Conservation (phyloP, 2,329 filamentous ascomycete species). For the Botrytis hyacinthi region DNA sequence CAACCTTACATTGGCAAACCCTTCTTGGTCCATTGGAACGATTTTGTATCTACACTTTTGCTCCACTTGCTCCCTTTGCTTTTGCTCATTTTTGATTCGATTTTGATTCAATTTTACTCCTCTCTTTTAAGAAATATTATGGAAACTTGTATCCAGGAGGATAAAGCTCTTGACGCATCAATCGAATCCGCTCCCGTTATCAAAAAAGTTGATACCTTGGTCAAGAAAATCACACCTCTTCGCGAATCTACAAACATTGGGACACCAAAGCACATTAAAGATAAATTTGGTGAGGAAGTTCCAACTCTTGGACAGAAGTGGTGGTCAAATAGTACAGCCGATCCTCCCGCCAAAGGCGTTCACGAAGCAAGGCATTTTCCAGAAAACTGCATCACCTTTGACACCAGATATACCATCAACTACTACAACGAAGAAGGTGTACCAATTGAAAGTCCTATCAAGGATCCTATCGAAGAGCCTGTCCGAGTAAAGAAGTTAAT, state of each 20-base stretch:
- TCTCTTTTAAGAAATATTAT: conserved; percentile 27
- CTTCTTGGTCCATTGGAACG: conserved; percentile 38
- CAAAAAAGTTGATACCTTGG: not conserved
- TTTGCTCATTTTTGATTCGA: conserved; percentile 13
- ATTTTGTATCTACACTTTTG: conserved; percentile 38
- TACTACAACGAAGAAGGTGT: conserved; percentile 7
- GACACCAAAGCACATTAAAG: conserved; percentile 31
- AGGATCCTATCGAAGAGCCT: not conserved
- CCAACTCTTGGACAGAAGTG: not conserved
- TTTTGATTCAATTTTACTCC: conserved; percentile 7
- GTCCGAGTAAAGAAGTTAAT: not conserved
- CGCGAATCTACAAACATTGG: conserved; percentile 26
- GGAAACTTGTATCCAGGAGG: conserved; percentile 26
- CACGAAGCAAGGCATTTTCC: not conserved
- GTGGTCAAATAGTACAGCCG: not conserved
- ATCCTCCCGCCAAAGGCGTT: not conserved
- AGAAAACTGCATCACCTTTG: not conserved
- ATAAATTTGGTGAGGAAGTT: not conserved
- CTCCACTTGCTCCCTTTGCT: conserved; percentile 21
- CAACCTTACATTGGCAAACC: conserved; percentile 23
- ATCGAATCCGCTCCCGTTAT: conserved; percentile 35
- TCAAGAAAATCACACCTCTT: not conserved
- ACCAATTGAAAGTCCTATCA: not conserved
- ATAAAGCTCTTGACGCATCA: conserved; percentile 24
- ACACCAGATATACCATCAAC: conserved; percentile 10